Conservation (phyloP, 2,329 filamentous ascomycete species). For the Aspergillus pseudoviridinutans region DNA sequence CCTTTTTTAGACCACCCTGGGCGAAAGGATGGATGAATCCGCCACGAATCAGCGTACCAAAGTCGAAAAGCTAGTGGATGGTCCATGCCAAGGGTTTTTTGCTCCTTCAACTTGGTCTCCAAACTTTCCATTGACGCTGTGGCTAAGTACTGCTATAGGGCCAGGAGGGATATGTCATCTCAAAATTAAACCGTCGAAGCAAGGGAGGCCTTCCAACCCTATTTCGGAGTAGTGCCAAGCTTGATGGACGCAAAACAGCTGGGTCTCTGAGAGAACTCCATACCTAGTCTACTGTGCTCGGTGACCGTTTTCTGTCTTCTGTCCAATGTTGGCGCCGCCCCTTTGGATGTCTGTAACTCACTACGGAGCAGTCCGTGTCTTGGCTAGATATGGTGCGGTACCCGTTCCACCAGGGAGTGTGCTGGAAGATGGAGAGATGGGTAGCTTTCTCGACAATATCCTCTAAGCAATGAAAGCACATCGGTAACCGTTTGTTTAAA, state of each 20-base stretch:
- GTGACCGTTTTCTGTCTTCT: not conserved
- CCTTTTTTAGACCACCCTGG: not conserved
- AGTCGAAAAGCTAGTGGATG: not conserved
- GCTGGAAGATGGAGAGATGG: not conserved
- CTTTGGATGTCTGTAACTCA: not conserved
- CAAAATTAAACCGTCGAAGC: not conserved
- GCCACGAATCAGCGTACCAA: not conserved
- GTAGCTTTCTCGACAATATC: not conserved
- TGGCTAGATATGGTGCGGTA: not conserved
- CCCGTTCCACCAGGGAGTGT: not conserved
- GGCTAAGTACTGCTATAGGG: not conserved
- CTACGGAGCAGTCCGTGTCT: not conserved
- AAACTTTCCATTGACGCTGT: not conserved
- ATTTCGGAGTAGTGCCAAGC: not conserved
- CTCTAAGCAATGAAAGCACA: not conserved
- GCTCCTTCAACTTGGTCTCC: not conserved
- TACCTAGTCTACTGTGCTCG: not conserved
- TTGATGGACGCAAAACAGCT: not conserved
- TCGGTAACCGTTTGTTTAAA: not conserved
- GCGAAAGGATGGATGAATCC: not conserved
- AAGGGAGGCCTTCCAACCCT: not conserved
- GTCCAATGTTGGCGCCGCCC: not conserved
- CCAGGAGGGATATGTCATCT: not conserved
- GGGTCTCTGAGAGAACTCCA: not conserved
- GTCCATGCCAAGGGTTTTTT: not conserved